phyloP scores from a whole-genome alignment of 1,284 basidiomycete species.

The Athelia psychrophila region DNA sequence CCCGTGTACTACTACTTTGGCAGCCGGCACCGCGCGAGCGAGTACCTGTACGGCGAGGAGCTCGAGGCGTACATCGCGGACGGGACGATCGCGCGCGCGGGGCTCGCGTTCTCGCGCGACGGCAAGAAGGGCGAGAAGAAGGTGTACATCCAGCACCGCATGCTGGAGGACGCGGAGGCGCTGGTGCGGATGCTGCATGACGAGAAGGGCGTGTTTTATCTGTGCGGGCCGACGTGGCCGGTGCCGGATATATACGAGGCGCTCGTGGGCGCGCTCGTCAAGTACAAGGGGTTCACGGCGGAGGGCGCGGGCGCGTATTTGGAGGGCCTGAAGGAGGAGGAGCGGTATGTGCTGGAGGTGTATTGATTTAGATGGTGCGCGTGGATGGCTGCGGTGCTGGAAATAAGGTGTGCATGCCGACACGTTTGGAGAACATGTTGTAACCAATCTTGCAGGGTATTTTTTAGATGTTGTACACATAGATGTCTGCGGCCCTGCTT shows the following conservation, averaged over 20 bases:
- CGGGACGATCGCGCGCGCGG: slow-evolving; percentile 83
- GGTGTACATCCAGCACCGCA: slow-evolving; percentile 99
- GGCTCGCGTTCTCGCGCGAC: slow-evolving; percentile 97
- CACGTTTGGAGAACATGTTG: too few relatives aligned
- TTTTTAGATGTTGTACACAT: too few relatives aligned
- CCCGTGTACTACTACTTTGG: slow-evolving; percentile 98
- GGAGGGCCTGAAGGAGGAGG: slow-evolving; percentile 94
- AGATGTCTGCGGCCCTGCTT: too few relatives aligned
- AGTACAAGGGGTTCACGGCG: slow-evolving; percentile 66
- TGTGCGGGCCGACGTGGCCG: slow-evolving; percentile 98
- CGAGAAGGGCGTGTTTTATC: slow-evolving; percentile 85
- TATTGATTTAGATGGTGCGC: too few relatives aligned
- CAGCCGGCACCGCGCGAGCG: slow-evolving; percentile 90
- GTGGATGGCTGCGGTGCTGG: too few relatives aligned
- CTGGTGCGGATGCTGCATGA: slow-evolving; percentile 75
- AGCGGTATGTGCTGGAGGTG: slow-evolving; percentile 97
- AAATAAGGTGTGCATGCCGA: too few relatives aligned
- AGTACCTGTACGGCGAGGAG: slow-evolving; percentile 96
- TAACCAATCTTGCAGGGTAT: too few relatives aligned
- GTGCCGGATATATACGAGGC: slow-evolving; percentile 98
- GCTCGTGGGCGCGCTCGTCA: slow-evolving; percentile 76
- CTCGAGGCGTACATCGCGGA: slow-evolving; percentile 83
- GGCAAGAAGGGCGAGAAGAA: slow-evolving; percentile 66
- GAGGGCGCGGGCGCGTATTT: slow-evolving; percentile 80
- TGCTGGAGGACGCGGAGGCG: slow-evolving; percentile 83